Base-by-base conservation (phyloP, 2,329 filamentous ascomycete species). In the Phialemonium atrogriseum region DNA sequence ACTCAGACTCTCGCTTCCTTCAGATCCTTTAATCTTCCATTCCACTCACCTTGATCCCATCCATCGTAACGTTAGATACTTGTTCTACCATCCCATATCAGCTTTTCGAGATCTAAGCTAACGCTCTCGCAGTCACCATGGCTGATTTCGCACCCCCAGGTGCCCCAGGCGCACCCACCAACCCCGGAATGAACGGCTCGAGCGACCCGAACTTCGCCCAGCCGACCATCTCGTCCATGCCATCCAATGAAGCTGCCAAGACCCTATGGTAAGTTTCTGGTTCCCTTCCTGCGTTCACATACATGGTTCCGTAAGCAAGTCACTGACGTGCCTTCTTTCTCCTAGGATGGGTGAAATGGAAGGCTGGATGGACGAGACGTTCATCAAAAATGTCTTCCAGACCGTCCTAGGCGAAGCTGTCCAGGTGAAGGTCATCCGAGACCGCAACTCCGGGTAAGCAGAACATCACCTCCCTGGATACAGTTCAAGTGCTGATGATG, bases 281-380 rank as follows among this genome's bases (percentile, higher is more conserved):
- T 14, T 10, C 5, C 11, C 19, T 33, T n/a, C 10, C 7, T n/a
- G n/a, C n/a, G n/a, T n/a, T n/a, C 6, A 13, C 11, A 2, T 3
- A 16, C 6, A 15, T 3, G 14, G 21, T 17, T 12, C 17, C 10
- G 4, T 5, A n/a, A n/a, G n/a, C n/a, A n/a, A n/a, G n/a, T 8
- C 13, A 21, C 35, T 49, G 23, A 49, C 21, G 13, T 12, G 6
- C n/a, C 15, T 11, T 25, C 19, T 17, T 23, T 17, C 10, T 19
- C 14, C 12, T 40, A 94, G 88, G 89, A 98, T 98, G 91, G 91
- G 91, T 47, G 91, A 98, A 59, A 81, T 98, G 42, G 89, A 96
- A 62, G 85, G 87, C 17, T 98, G 91, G 91, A 96, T 98, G 65
- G 91, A 98, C 50, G 91, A 98, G 68, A 93, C 89, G 63, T 98